Base-by-base conservation (phyloP, 2,329 filamentous ascomycete genomes). In the Botrytis hyacinthi region DNA sequence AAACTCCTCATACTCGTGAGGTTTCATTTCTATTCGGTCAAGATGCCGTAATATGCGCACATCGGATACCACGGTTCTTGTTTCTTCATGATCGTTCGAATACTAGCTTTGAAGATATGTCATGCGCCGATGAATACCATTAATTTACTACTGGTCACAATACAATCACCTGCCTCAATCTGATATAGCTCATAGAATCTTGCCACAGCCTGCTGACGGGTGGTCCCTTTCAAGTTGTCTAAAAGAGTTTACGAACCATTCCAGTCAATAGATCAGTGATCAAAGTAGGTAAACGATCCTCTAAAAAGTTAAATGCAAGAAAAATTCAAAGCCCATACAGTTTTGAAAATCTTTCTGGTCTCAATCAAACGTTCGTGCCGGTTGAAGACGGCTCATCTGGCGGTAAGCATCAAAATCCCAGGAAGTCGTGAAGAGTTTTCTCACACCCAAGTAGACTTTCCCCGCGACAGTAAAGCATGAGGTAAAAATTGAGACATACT, bases 391-490 rank as follows among this genome's bases (percentile, higher is more conserved):
- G 35, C 48, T 54, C 65, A 42, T 68, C 26, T 68, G 48, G 48
- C 48, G 66, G 66, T 68, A 68, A 68, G 35, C 46, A 32, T 16
- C 54, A 29, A 63, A 29, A 12, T 29, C 37, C 26, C 61, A 63
- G 16, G 35, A 68, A 68, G n/a, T 12, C 10, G n/a, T 68, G 32
- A 40, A 67, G n/a, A 67, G 14, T 40, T 54, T 67, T 67, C 48
- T 22, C 65, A 29, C n/a, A 68, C 44, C 63, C 32, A 54, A 68
- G 46, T 54, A 26, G 18, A 66, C 60, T 68, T 54, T 35, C 66
- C 65, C 26, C 48, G 35, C 66, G 35, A 42, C 54, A 68, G 66
- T 57, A 68, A 68, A 68, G 48, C 29, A 42, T 57, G 46, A 42
- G 66, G 66, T 42, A 57, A 57, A 42, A 57, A n/a, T 8, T 18